Percentiles rank a stretch among this genome's conserved stretches.
Evolutionary conservation across 352 stramenopile species (phyloP).

Genomic region (Vaucheria bursata): DNA sequence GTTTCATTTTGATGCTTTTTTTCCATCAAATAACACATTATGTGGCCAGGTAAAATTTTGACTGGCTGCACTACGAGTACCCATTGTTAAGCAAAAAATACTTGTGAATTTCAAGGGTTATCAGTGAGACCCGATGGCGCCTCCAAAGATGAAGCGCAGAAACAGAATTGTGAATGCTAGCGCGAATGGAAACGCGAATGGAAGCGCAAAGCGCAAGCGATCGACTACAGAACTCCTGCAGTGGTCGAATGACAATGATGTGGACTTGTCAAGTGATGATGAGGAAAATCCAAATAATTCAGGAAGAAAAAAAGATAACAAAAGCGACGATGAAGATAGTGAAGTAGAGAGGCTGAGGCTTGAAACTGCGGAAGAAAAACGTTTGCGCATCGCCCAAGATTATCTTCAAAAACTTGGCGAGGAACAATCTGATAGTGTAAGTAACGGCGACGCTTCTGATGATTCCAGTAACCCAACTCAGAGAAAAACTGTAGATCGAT

Average conservation of each 20-base stretch:
- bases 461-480: background rate
- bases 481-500: background rate
- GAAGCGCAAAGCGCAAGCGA: background rate
- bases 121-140: no score
- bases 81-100: no score
- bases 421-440: background rate
- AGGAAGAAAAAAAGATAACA: background rate
- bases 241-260: background rate
- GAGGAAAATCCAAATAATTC: background rate
- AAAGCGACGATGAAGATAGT: slow-evolving; percentile 13
- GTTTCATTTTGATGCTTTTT: no score
- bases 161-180: no score
- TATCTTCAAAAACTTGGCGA: slow-evolving; percentile 43
- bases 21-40: no score
- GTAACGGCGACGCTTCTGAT: background rate
- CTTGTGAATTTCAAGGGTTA: no score
- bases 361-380: slow-evolving; percentile 48
- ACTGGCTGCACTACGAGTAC: no score
- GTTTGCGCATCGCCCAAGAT: slow-evolving; percentile 44
- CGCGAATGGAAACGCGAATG: background rate
- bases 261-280: slow-evolving; percentile 2
- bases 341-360: slow-evolving; percentile 33
- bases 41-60: no score
- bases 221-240: slow-evolving; percentile 4
- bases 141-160: no score